A percentile compares a stretch with the other conserved stretches of the same genome.
Conservation (phyloP, 163 green algal genomes). For the Trebouxia gelatinosa region DNA sequence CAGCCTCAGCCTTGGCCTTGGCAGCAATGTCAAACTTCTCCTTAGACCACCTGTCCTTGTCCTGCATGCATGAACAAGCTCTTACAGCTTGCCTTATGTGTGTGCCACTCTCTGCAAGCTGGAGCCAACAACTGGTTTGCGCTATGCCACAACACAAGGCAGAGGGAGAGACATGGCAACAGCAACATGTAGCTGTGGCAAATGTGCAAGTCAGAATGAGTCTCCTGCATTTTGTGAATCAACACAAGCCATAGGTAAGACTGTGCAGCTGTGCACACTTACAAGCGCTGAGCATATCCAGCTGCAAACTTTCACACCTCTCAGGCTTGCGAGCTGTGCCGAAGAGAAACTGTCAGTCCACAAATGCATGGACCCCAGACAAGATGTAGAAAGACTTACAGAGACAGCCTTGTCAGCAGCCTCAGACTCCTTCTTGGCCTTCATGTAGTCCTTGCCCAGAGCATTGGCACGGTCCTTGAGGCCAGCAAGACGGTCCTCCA, state of each 20-base stretch:
- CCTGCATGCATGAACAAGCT: neutral
- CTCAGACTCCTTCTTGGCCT: slow-evolving; percentile 25
- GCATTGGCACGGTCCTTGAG: slow-evolving; percentile 10
- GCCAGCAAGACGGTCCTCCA: slow-evolving; percentile 10
- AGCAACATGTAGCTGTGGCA: neutral
- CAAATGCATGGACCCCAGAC: neutral
- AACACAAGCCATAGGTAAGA: neutral
- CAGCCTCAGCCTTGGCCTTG: slow-evolving; percentile 12
- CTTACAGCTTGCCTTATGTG: too few species aligned
- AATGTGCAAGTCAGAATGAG: neutral
- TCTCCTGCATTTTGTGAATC: too few species aligned
- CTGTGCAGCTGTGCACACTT: neutral
- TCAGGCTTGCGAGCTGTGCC: too few species aligned
- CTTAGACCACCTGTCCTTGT: slow-evolving; percentile 24
- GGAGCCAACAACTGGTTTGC: too few species aligned
- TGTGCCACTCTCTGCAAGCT: too few species aligned
- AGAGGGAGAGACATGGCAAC: too few species aligned
- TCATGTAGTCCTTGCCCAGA: slow-evolving; percentile 10
- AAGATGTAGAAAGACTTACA: neutral
- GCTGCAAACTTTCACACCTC: too few species aligned
- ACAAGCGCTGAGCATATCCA: too few species aligned
- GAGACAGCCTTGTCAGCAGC: slow-evolving; percentile 4
- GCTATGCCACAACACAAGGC: neutral
- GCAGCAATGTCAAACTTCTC: slow-evolving; percentile 22
- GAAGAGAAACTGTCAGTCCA: too few species aligned